phyloP scores from a whole-genome alignment of 176 grass and related monocot species.

The Luzula sylvatica region DNA sequence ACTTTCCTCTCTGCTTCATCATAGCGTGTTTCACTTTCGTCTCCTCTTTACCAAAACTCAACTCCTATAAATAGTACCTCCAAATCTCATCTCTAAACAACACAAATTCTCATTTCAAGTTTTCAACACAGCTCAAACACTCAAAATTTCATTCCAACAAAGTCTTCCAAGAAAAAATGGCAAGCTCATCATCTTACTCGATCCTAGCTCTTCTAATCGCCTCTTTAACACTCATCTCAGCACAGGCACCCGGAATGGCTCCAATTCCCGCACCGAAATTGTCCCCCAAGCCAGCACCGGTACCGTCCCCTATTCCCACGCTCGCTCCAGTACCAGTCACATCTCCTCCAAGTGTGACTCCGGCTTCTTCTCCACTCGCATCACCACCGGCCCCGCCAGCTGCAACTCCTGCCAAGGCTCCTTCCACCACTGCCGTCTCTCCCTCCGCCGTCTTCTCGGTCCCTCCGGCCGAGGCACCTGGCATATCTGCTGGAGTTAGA shows the following conservation, averaged over 20 bases:
- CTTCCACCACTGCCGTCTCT: slow-evolving; percentile 8
- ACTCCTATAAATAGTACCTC: neutral
- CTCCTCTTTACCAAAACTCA: neutral
- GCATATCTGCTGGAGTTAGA: neutral
- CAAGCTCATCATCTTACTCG: slow-evolving; percentile 15
- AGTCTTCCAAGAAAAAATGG: slow-evolving; percentile 1
- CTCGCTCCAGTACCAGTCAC: too few relatives aligned
- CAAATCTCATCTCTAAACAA: neutral
- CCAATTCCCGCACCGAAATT: slow-evolving; percentile 10
- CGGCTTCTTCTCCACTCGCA: neutral
- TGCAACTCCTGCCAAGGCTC: slow-evolving; percentile 5
- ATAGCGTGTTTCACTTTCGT: too few relatives aligned
- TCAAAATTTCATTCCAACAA: too few relatives aligned
- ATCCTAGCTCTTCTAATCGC: slow-evolving; percentile 4
- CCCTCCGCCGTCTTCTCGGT: neutral
- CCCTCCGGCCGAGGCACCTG: neutral
- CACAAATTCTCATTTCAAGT: neutral
- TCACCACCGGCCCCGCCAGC: slow-evolving; percentile 5
- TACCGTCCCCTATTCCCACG: neutral
- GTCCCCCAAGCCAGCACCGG: slow-evolving; percentile 8
- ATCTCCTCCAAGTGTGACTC: neutral
- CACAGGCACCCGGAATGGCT: slow-evolving; percentile 18
- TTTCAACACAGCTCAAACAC: neutral
- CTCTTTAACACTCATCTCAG: slow-evolving; percentile 19
- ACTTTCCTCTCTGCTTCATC: too few relatives aligned